phyloP scores from a whole-genome alignment of 2,329 filamentous ascomycete species.

The Pezicula carpinea region DNA sequence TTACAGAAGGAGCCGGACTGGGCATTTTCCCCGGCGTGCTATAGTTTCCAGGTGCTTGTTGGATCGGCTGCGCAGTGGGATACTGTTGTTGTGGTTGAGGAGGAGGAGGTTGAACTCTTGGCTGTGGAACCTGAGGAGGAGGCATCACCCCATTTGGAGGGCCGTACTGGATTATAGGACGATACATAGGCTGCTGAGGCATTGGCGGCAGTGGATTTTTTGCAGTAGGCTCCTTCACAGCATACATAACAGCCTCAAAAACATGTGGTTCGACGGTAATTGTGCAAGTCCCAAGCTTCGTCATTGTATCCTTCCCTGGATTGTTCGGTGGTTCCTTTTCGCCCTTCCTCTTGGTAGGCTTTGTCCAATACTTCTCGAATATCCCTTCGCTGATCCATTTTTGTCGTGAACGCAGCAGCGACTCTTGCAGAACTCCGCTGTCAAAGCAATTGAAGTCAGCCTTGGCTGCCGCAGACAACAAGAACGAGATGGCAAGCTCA shows the following conservation, averaged over 20 bases:
- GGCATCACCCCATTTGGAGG: constrained; percentile 60
- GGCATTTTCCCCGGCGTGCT: constrained; percentile 14
- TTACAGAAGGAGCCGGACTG: constrained; percentile 7
- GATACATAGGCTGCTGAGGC: constrained; percentile 30
- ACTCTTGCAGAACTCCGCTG: constrained; percentile 72
- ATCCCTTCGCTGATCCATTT: constrained; percentile 69
- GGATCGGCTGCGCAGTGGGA: constrained; percentile 23
- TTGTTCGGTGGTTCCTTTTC: constrained; percentile 59
- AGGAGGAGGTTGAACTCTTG: constrained; percentile 27
- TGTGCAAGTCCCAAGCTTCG: constrained; percentile 66
- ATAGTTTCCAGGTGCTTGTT: constrained; percentile 15
- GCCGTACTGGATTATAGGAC: constrained; percentile 62
- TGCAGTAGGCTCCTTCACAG: constrained; percentile 61
- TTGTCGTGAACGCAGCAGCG: constrained; percentile 66
- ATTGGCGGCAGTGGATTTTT: constrained; percentile 33
- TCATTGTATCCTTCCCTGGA: constrained; percentile 66
- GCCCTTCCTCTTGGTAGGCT: constrained; percentile 65
- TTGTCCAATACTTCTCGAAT: constrained; percentile 75
- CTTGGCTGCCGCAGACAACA: constrained; percentile 3
- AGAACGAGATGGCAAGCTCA: constrained; percentile 27
- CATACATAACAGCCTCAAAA: constrained; percentile 70
- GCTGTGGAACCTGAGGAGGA: constrained; percentile 39
- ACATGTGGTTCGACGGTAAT: constrained; percentile 77
- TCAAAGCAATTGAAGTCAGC: constrained; percentile 12
- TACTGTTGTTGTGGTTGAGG: constrained; percentile 25